Evolutionary conservation across 257 asterid species (phyloP).

Genomic region (Verbena officinalis): DNA sequence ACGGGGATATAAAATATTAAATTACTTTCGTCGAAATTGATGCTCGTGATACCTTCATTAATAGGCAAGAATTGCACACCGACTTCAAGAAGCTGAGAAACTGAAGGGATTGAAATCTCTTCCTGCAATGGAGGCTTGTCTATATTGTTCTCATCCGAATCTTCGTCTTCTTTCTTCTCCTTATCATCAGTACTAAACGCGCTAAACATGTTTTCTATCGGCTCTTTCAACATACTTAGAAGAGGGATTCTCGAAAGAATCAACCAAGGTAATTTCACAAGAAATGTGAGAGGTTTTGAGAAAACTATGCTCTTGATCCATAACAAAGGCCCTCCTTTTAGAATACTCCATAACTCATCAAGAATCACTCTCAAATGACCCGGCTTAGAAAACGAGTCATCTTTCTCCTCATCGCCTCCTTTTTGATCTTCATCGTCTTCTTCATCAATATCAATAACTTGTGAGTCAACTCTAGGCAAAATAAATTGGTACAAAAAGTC

Average conservation of each 20-base stretch:
- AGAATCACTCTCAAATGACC: background rate
- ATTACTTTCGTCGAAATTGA: background rate
- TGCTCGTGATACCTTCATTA: background rate
- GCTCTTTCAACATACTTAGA: slow-evolving; percentile 31
- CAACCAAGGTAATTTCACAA: slow-evolving; percentile 42
- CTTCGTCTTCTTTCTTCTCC: background rate
- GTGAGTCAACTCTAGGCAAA: slow-evolving; percentile 41
- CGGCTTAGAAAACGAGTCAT: background rate
- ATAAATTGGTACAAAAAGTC: slow-evolving; percentile 47
- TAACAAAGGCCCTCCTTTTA: slow-evolving; percentile 25
- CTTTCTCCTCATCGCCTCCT: background rate
- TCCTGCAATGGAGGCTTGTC: background rate
- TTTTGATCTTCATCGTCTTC: slow-evolving; percentile 7
- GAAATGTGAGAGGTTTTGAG: slow-evolving; percentile 33
- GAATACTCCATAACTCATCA: slow-evolving; percentile 20
- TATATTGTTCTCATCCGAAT: too few species aligned
- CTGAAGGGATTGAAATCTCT: background rate
- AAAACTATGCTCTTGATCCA: slow-evolving; percentile 25
- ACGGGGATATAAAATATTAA: slow-evolving; percentile 27
- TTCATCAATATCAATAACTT: slow-evolving; percentile 22
- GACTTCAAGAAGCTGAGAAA: background rate
- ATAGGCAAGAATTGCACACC: background rate
- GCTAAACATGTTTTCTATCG: slow-evolving; percentile 26
- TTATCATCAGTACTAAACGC: background rate
- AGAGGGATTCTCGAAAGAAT: slow-evolving; percentile 39